These are phyloP conservation scores for Ustilago cynodontis DNA, from an alignment of 1,284 basidiomycete genomes.

Conservation along the genomic window DNA sequence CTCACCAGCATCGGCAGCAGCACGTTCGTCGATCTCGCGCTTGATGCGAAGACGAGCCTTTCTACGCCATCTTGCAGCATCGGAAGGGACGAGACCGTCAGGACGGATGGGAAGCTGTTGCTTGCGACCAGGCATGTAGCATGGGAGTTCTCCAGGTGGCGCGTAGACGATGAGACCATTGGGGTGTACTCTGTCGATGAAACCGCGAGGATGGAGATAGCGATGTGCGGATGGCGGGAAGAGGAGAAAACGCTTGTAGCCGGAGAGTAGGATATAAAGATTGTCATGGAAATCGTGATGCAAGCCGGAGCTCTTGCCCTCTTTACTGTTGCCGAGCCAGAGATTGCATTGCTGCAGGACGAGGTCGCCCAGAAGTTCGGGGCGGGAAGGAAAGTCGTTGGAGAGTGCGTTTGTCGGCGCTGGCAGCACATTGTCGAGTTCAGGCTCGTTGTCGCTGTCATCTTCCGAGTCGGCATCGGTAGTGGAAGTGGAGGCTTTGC, in stretches of 20 bases:
- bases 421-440: constrained; percentile 61
- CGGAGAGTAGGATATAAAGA: constrained; percentile 67
- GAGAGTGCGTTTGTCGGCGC: constrained; percentile 61
- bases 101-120: constrained; percentile 49
- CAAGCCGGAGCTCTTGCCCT: constrained; percentile 61
- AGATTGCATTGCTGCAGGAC: constrained; percentile 69
- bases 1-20: constrained; percentile 54
- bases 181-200: constrained; percentile 50
- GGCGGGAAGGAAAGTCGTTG: constrained; percentile 63
- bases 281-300: constrained; percentile 70
- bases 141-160: constrained; percentile 41
- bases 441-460: constrained; percentile 44
- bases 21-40: constrained; percentile 54
- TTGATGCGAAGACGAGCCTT: constrained; percentile 49
- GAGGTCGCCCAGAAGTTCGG: constrained; percentile 61
- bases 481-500: constrained; percentile 35
- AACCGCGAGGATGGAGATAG: constrained; percentile 58
- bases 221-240: constrained; percentile 64
- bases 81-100: constrained; percentile 63
- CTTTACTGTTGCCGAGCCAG: constrained; percentile 64
- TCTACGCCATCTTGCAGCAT: constrained; percentile 64
- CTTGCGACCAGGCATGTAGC: constrained; percentile 36
- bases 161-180: constrained; percentile 67
- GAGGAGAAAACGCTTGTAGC: constrained; percentile 67
- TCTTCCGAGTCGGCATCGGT: constrained; percentile 47